Percentiles rank a stretch among this genome's conserved stretches.
These are phyloP conservation scores for Bolboschoenus planiculmis DNA, from an alignment of 176 grass and related monocot species.

Conservation along the genomic window DNA sequence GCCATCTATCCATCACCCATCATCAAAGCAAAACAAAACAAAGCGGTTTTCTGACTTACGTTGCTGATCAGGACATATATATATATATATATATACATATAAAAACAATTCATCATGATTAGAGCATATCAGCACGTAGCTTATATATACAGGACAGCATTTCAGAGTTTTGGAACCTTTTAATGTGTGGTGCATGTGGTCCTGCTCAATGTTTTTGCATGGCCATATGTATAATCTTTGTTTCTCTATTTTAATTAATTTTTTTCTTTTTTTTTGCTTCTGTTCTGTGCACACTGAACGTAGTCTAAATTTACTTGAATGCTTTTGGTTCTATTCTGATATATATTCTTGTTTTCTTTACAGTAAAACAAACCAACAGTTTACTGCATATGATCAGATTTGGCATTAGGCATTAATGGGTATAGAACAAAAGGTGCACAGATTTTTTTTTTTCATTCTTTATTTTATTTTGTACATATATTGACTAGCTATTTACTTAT, in stretches of 20 bases:
- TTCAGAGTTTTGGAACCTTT: not conserved
- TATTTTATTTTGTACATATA: not conserved
- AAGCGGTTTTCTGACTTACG: not conserved
- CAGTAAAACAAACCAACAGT: not conserved
- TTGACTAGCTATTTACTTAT: not conserved
- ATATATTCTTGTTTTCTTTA: not conserved
- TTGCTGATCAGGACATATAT: not conserved
- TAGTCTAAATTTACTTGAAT: not conserved
- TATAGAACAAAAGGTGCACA: not conserved
- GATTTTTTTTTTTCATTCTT: not conserved
- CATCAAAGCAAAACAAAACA: no score
- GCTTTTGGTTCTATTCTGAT: not conserved
- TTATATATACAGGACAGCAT: not conserved
- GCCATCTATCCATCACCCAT: no score
- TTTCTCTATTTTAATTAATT: not conserved
- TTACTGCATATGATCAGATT: not conserved
- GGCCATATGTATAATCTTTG: not conserved
- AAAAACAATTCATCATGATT: constrained; percentile 2
- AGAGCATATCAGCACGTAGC: not conserved
- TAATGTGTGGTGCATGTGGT: not conserved
- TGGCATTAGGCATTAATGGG: not conserved
- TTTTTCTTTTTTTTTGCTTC: not conserved
- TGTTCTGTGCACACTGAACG: not conserved
- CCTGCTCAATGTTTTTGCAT: not conserved
- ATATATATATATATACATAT: no score